These are phyloP conservation scores for Rhodotorula sp. DNA, from an alignment of 1,284 basidiomycete genomes.

Conservation along the genomic window DNA sequence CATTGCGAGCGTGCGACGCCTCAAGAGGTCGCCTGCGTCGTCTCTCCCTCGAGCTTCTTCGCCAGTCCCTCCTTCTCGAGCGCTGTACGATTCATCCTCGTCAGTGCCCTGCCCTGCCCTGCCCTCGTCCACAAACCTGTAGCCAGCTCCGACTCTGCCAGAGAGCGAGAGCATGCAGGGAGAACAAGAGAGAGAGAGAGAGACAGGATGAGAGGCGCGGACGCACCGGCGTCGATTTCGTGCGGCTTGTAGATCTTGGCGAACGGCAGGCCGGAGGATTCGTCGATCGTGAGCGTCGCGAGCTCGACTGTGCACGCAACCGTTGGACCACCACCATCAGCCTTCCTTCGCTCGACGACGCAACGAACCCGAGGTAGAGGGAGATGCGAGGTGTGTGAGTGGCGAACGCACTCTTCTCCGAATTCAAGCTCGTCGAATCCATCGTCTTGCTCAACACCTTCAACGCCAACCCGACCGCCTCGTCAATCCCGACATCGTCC, in stretches of 20 bases:
- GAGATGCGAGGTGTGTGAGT: too few species aligned
- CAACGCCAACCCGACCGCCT: conserved; percentile 85
- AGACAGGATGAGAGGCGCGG: background rate
- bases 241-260: conserved; percentile 89
- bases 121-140: too few species aligned
- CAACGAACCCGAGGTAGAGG: too few species aligned
- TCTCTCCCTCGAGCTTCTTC: conserved; percentile 69
- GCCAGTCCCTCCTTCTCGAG: conserved; percentile 78
- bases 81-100: too few species aligned
- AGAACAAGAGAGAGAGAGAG: background rate
- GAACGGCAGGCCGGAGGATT: conserved; percentile 70
- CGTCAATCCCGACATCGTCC: conserved; percentile 84
- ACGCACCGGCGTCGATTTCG: conserved; percentile 72
- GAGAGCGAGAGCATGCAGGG: too few species aligned
- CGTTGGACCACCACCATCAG: background rate
- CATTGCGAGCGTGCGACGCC: background rate
- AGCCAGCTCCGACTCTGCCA: too few species aligned
- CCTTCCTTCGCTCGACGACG: background rate
- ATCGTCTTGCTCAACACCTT: conserved; percentile 99
- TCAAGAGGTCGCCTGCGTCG: conserved; percentile 5
- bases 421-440: conserved; percentile 94
- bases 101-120: too few species aligned
- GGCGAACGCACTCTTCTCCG: conserved; percentile 71
- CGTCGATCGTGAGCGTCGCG: conserved; percentile 83
- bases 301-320: conserved; percentile 72